phyloP scores from a whole-genome alignment of 495 filamentous ascomycete genomes.

The Parathielavia appendiculata region DNA sequence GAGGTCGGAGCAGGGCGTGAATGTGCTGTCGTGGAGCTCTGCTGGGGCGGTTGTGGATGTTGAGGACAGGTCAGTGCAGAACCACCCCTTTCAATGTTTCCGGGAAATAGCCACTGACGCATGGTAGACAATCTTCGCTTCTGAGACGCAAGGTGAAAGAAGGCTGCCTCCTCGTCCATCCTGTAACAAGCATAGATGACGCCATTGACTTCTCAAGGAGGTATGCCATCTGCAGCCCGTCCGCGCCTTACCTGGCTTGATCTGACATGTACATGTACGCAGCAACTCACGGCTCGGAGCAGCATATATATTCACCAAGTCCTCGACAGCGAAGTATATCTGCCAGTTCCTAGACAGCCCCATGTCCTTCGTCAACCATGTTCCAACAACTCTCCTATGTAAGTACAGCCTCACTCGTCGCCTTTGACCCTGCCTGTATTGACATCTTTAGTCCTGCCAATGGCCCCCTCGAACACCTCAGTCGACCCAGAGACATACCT shows the following conservation, averaged over 20 bases:
- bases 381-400: constrained; percentile 30
- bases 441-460: constrained; percentile 37
- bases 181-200: constrained; percentile 7
- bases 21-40: constrained; percentile 3
- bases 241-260: neutral
- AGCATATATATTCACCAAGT: constrained; percentile 47
- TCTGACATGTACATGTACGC: constrained; percentile 19
- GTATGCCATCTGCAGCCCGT: neutral
- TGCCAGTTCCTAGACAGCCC: constrained; percentile 46
- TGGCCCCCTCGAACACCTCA: constrained; percentile 12
- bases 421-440: neutral
- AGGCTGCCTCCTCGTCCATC: constrained; percentile 1
- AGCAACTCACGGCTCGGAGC: constrained; percentile 34
- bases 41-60: constrained; percentile 5
- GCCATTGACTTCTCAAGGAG: constrained; percentile 3
- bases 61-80: neutral
- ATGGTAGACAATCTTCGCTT: neutral
- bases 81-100: neutral
- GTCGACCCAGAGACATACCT: constrained; percentile 18
- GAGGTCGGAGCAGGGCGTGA: neutral
- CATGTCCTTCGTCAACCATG: constrained; percentile 48
- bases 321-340: constrained; percentile 47
- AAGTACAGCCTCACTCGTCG: neutral
- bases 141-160: constrained; percentile 4
- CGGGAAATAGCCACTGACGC: neutral